Evolutionary conservation across 2,329 filamentous ascomycete species (phyloP).

Genomic region (Claviceps purpurea): DNA sequence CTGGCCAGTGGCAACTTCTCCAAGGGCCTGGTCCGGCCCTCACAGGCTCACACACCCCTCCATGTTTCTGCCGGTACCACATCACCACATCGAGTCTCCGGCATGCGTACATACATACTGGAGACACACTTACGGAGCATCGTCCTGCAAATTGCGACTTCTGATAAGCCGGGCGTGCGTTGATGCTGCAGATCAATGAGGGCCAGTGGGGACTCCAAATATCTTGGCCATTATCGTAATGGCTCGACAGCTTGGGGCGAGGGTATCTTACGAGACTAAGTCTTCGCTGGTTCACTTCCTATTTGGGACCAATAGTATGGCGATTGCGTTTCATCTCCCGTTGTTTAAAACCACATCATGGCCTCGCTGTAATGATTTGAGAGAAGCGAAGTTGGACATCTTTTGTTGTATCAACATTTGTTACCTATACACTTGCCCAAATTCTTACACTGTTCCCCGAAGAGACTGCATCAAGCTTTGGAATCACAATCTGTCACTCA

Average conservation of each 20-base stretch:
- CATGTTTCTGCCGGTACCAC: neutral
- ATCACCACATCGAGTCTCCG: neutral
- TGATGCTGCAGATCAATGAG: neutral
- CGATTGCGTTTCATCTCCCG: neutral
- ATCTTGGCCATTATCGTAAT: neutral
- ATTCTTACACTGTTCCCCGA: neutral
- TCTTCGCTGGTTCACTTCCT: neutral
- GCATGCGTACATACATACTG: neutral
- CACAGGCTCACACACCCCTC: neutral
- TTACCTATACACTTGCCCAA: neutral
- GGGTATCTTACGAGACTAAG: slow-evolving; percentile 1
- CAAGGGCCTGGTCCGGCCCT: neutral
- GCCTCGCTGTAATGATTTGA: neutral
- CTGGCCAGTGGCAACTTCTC: neutral
- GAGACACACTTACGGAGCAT: neutral
- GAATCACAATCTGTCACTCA: neutral
- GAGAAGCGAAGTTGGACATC: too few species aligned
- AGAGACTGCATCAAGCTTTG: neutral
- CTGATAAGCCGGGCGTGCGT: neutral
- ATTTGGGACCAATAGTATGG: neutral
- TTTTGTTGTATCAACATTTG: too few species aligned
- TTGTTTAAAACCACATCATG: neutral
- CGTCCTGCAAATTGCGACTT: neutral
- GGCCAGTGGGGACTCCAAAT: neutral
- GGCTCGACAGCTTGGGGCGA: neutral